Conservation (phyloP, 176 grass and related monocot species). For the Phyllostachys edulis region DNA sequence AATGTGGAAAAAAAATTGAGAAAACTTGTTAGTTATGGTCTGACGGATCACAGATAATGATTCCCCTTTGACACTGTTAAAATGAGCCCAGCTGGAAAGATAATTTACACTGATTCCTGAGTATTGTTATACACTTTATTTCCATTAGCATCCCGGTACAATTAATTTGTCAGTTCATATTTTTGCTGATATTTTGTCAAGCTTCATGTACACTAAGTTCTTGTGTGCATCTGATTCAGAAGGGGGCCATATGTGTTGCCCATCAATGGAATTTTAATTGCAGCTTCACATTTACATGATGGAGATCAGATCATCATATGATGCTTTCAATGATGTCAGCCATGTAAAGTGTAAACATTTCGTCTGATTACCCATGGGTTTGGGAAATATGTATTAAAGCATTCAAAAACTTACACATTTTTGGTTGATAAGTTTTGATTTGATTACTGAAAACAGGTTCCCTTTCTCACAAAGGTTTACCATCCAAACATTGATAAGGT, state of each 20-base stretch:
- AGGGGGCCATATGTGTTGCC: not conserved
- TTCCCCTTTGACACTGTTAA: too few species aligned
- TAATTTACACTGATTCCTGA: not conserved
- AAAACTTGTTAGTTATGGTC: too few species aligned
- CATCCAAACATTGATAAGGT: constrained; percentile 99
- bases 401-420: not conserved
- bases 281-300: not conserved
- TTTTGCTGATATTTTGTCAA: constrained; percentile 21
- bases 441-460: constrained; percentile 41
- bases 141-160: not conserved
- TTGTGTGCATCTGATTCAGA: not conserved
- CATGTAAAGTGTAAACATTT: not conserved
- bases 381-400: not conserved
- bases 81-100: not conserved
- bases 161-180: not conserved
- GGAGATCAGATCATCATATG: not conserved
- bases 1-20: too few species aligned
- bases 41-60: too few species aligned
- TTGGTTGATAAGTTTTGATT: constrained; percentile 17
- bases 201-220: not conserved
- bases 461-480: constrained; percentile 95
- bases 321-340: not conserved
- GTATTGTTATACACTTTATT: not conserved
- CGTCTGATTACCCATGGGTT: not conserved
- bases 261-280: not conserved